phyloP scores from a whole-genome alignment of 176 grass and related monocot genomes.

The Miscanthus lutarioriparius region DNA sequence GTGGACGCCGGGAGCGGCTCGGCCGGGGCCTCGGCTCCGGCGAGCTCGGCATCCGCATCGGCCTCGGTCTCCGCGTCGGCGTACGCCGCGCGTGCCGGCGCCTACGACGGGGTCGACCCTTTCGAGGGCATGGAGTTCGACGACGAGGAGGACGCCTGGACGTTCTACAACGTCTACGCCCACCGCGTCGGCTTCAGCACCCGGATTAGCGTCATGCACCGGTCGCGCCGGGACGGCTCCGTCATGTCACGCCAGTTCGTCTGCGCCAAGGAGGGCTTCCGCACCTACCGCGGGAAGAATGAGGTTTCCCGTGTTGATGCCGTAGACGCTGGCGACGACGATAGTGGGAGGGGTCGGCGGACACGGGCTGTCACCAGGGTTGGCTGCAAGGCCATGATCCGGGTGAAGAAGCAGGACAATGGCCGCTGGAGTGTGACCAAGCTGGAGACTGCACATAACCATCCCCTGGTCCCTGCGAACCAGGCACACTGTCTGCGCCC shows the following conservation, averaged over 20 bases:
- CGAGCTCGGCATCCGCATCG: slow-evolving; percentile 21
- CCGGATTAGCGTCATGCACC: slow-evolving; percentile 68
- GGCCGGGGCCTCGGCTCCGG: neutral
- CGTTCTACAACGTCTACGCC: slow-evolving; percentile 78
- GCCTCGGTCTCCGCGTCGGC: slow-evolving; percentile 19
- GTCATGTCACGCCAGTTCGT: slow-evolving; percentile 78
- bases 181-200: slow-evolving; percentile 69
- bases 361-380: slow-evolving; percentile 71
- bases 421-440: slow-evolving; percentile 64
- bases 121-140: slow-evolving; percentile 78
- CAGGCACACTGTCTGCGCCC: slow-evolving; percentile 50
- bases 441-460: slow-evolving; percentile 68
- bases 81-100: slow-evolving; percentile 44
- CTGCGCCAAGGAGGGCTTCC: slow-evolving; percentile 78
- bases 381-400: slow-evolving; percentile 82
- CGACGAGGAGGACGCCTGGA: slow-evolving; percentile 63
- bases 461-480: slow-evolving; percentile 44
- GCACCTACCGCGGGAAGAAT: slow-evolving; percentile 63
- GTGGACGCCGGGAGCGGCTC: slow-evolving; percentile 40
- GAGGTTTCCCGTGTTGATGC: slow-evolving; percentile 12
- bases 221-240: slow-evolving; percentile 62
- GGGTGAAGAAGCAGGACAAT: slow-evolving; percentile 69
- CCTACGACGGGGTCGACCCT: slow-evolving; percentile 52
- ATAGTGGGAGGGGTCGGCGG: slow-evolving; percentile 38
- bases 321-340: neutral